These are phyloP conservation scores for Dianthus caryophyllus DNA, from an alignment of 148 eudicot species.

Conservation along the genomic window DNA sequence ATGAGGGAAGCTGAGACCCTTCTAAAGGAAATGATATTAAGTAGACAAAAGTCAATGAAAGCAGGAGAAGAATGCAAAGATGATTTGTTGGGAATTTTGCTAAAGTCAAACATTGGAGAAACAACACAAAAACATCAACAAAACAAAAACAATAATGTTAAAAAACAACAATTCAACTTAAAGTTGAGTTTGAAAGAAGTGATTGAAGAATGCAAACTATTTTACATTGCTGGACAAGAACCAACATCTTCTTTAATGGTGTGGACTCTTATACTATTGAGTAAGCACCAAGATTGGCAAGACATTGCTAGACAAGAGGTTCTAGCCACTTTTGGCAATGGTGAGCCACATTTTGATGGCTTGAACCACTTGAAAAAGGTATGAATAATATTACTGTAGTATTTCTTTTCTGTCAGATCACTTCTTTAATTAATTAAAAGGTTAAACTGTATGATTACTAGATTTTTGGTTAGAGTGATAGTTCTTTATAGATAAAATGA, in stretches of 20 bases:
- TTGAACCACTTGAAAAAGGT: conserved; percentile 38
- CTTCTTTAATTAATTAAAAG: too few species aligned
- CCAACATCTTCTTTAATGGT: conserved; percentile 35
- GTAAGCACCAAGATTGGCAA: conserved; percentile 44
- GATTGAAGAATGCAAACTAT: conserved; percentile 47
- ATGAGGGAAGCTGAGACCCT: conserved; percentile 28
- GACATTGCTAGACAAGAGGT: conserved; percentile 39
- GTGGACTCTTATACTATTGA: conserved; percentile 42
- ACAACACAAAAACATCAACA: conserved; percentile 8
- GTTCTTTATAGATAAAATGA: too few species aligned
- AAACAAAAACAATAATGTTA: background rate
- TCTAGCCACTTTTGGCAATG: conserved; percentile 23
- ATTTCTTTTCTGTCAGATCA: too few species aligned
- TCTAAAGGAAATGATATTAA: conserved; percentile 26
- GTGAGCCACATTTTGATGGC: conserved; percentile 26
- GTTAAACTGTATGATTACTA: too few species aligned
- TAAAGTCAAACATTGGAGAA: conserved; percentile 28
- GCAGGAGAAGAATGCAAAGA: conserved; percentile 27
- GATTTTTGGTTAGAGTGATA: too few species aligned
- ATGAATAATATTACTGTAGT: too few species aligned
- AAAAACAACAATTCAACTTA: background rate
- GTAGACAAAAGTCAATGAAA: conserved; percentile 27
- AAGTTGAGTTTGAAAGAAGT: conserved; percentile 39
- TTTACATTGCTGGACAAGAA: conserved; percentile 46
- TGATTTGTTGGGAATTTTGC: conserved; percentile 31